Conservation (phyloP, 768 basidiomycete genomes). For the Floccularia luteovirens region DNA sequence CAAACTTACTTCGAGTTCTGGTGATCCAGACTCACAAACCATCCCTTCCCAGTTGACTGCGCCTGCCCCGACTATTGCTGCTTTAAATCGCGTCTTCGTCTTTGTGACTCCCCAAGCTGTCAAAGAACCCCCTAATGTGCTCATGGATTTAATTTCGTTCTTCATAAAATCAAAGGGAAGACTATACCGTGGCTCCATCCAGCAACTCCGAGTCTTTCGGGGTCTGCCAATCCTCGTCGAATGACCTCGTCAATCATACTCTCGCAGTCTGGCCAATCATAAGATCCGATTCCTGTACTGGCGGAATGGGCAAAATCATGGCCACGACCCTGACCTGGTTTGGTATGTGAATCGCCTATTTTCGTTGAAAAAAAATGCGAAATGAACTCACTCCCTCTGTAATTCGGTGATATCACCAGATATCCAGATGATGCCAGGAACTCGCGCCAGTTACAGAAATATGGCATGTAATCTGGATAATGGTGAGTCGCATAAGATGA, state of each 20-base stretch:
- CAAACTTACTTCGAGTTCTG: conserved; percentile 22
- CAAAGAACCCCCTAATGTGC: conserved; percentile 20
- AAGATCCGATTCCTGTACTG: conserved; percentile 18
- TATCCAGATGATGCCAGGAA: conserved; percentile 24
- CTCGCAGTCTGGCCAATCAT: conserved; percentile 26
- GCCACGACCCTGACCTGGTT: conserved; percentile 22
- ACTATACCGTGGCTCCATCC: conserved; percentile 28
- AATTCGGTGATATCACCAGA: conserved; percentile 27
- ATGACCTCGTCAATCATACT: conserved; percentile 28
- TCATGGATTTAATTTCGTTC: background rate
- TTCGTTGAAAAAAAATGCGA: background rate
- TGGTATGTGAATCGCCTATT: background rate
- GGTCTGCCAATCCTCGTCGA: conserved; percentile 21
- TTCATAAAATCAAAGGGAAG: background rate
- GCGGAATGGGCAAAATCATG: conserved; percentile 22
- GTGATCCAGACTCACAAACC: conserved; percentile 26
- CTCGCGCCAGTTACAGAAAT: conserved; percentile 30
- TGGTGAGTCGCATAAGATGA: background rate
- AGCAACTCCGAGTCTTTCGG: conserved; percentile 19
- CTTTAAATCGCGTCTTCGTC: conserved; percentile 24
- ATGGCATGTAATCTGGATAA: conserved; percentile 27
- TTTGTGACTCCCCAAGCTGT: conserved; percentile 27
- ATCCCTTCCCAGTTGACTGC: conserved; percentile 27
- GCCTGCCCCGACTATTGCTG: conserved; percentile 26
- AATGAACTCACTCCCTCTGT: conserved; percentile 21